Percentiles rank a stretch among this genome's conserved stretches.
Evolutionary conservation across 1,284 basidiomycete genomes (phyloP).

Genomic region (Sporisorium exsertum): DNA sequence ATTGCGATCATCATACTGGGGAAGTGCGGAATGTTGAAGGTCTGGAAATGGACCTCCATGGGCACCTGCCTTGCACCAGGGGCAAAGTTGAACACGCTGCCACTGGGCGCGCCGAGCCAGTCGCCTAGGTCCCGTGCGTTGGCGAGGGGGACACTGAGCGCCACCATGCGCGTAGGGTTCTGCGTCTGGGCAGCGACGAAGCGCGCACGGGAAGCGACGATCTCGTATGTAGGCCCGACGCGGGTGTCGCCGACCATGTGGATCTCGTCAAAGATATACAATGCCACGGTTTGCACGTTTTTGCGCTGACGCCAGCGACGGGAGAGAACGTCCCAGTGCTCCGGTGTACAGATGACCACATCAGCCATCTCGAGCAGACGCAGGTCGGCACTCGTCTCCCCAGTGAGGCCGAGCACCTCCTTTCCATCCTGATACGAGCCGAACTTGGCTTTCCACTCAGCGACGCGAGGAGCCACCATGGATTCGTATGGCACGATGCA

Average conservation of each 20-base stretch:
- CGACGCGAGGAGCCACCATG: slow-evolving; percentile 90
- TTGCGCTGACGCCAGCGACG: slow-evolving; percentile 95
- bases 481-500: slow-evolving; percentile 97
- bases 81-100: slow-evolving; percentile 94
- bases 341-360: slow-evolving; percentile 89
- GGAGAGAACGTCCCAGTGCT: slow-evolving; percentile 95
- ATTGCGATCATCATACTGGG: slow-evolving; percentile 98
- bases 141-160: slow-evolving; percentile 92
- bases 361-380: slow-evolving; percentile 81
- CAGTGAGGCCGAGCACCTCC: slow-evolving; percentile 90
- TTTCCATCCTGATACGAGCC: slow-evolving; percentile 84
- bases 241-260: slow-evolving; percentile 89
- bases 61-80: slow-evolving; percentile 93
- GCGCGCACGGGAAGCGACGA: slow-evolving; percentile 90
- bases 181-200: slow-evolving; percentile 97
- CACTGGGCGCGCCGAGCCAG: slow-evolving; percentile 93
- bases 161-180: slow-evolving; percentile 89
- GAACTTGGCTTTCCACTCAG: slow-evolving; percentile 91
- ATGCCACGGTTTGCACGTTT: slow-evolving; percentile 91
- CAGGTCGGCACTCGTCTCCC: slow-evolving; percentile 93
- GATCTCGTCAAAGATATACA: slow-evolving; percentile 94
- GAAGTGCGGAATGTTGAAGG: slow-evolving; percentile 95
- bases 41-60: slow-evolving; percentile 96
- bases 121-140: slow-evolving; percentile 96
- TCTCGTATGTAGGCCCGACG: slow-evolving; percentile 94